A percentile compares a stretch with the other conserved stretches of the same genome.
Conservation (phyloP, 768 basidiomycete species). For the Mycena albidolilacea region DNA sequence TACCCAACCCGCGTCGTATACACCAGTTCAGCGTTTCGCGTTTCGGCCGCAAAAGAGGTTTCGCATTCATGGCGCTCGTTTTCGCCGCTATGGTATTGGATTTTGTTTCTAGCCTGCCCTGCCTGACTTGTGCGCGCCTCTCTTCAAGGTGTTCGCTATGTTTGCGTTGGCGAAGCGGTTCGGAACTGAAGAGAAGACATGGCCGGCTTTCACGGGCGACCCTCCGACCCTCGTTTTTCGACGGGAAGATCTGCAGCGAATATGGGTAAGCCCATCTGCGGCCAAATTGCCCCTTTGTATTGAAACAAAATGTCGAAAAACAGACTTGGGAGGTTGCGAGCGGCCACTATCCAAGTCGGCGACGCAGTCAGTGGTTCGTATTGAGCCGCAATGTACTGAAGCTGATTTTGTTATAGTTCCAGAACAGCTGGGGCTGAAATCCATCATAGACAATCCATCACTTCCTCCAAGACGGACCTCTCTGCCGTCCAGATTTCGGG, state of each 20-base stretch:
- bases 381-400: conserved; percentile 18
- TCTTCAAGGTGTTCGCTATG: conserved; percentile 29
- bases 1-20: conserved; percentile 74
- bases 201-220: conserved; percentile 37
- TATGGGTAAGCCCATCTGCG: conserved; percentile 62
- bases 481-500: conserved; percentile 64
- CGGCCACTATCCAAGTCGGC: conserved; percentile 93
- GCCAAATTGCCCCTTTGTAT: too few relatives aligned
- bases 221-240: conserved; percentile 64
- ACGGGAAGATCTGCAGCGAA: conserved; percentile 85
- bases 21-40: conserved; percentile 70
- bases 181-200: conserved; percentile 35
- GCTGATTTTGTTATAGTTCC: conserved; percentile 67
- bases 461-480: conserved; percentile 70
- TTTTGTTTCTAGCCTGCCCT: conserved; percentile 48
- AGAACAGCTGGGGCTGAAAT: conserved; percentile 71
- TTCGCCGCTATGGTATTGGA: conserved; percentile 44
- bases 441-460: conserved; percentile 78
- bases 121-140: not conserved
- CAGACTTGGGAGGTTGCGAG: conserved; percentile 92
- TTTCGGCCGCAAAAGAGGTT: conserved; percentile 67
- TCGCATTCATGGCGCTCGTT: conserved; percentile 28
- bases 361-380: conserved; percentile 69
- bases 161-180: conserved; percentile 36
- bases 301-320: too few relatives aligned